Conservation (phyloP, 2,329 filamentous ascomycete species). For the Furcasterigmium furcatum region DNA sequence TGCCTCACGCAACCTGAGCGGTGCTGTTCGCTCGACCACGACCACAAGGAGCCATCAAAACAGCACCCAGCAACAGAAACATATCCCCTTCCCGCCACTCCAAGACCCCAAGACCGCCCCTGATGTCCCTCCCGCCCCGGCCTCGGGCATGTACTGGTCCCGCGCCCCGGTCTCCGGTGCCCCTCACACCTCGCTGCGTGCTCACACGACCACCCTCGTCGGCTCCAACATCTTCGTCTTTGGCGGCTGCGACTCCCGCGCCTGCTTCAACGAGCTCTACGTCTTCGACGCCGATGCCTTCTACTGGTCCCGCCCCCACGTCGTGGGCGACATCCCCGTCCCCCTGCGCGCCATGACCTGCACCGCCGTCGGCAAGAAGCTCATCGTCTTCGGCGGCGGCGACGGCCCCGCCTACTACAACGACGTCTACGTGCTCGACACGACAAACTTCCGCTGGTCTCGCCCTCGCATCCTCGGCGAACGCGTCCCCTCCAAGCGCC, state of each 20-base stretch:
- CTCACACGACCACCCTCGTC: slow-evolving; percentile 64
- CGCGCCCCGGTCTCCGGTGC: slow-evolving; percentile 61
- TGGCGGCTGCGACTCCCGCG: slow-evolving; percentile 63
- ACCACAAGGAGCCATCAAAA: slow-evolving; percentile 3
- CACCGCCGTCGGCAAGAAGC: slow-evolving; percentile 67
- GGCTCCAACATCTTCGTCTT: slow-evolving; percentile 68
- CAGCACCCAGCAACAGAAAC: slow-evolving; percentile 17
- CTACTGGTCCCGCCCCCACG: slow-evolving; percentile 64
- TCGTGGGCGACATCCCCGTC: slow-evolving; percentile 61
- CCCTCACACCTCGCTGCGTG: slow-evolving; percentile 58
- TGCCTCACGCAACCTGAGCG: slow-evolving; percentile 2
- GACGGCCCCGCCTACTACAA: slow-evolving; percentile 71
- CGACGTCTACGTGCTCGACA: slow-evolving; percentile 70
- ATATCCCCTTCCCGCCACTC: slow-evolving; percentile 53
- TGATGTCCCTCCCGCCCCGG: slow-evolving; percentile 59
- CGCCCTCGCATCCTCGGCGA: slow-evolving; percentile 59
- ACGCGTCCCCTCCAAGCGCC: slow-evolving; percentile 54
- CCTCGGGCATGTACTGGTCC: slow-evolving; percentile 73
- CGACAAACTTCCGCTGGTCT: slow-evolving; percentile 64
- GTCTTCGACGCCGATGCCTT: slow-evolving; percentile 68
- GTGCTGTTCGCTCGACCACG: slow-evolving; percentile 3
- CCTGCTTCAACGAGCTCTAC: slow-evolving; percentile 69
- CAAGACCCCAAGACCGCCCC: slow-evolving; percentile 53
- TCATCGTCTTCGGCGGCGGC: slow-evolving; percentile 67
- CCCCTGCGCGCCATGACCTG: slow-evolving; percentile 70